Evolutionary conservation across 371 early-diverging fungal genomes (phyloP).

Genomic region (Actinomortierella wolfii): DNA sequence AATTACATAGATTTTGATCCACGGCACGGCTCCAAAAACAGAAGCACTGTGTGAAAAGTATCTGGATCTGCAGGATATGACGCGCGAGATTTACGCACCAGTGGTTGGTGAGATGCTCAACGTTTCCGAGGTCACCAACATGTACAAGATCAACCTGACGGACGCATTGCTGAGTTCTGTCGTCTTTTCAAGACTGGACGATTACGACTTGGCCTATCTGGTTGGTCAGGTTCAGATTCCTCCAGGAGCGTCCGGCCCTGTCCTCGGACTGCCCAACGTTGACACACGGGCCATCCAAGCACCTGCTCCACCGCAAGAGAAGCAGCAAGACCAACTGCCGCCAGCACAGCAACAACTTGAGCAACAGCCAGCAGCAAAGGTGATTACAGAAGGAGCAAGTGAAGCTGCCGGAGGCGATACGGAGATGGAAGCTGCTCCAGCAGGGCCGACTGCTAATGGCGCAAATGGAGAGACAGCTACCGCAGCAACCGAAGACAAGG

Average conservation of each 20-base stretch:
- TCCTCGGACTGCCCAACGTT: constrained; percentile 70
- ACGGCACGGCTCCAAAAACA: constrained; percentile 76
- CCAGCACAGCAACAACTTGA: background rate
- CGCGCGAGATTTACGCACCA: constrained; percentile 85
- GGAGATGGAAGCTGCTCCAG: no score
- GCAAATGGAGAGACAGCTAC: background rate
- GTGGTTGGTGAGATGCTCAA: constrained; percentile 81
- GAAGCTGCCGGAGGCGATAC: no score
- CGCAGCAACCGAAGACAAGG: background rate
- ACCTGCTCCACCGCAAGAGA: background rate
- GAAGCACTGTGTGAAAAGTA: constrained; percentile 64
- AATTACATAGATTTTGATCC: constrained; percentile 73
- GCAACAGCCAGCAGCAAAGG: background rate
- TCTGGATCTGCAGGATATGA: constrained; percentile 62
- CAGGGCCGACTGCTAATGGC: no score
- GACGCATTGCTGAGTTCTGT: constrained; percentile 87
- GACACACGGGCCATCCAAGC: constrained; percentile 33
- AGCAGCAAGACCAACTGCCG: background rate
- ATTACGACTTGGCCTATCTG: constrained; percentile 78
- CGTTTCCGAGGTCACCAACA: constrained; percentile 87
- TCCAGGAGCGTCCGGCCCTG: constrained; percentile 70
- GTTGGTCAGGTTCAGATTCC: constrained; percentile 74
- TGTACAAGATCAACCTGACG: constrained; percentile 77
- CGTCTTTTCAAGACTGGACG: constrained; percentile 73
- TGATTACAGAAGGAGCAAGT: no score